Conservation (phyloP, 148 eudicot genomes). For the Vaccinium corymbosum region DNA sequence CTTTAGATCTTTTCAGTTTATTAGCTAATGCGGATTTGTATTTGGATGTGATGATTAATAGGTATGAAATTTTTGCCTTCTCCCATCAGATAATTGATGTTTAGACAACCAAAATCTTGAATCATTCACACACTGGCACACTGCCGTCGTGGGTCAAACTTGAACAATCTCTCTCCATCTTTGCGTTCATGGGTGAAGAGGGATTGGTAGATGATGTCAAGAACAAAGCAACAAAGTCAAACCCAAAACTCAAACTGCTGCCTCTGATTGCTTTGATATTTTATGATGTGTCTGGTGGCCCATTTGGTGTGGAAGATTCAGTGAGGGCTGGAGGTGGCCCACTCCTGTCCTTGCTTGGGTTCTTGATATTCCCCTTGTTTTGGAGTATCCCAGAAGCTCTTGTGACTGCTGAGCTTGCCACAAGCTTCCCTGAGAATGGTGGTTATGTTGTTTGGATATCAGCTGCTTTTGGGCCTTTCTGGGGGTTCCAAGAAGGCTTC, state of each 20-base stretch:
- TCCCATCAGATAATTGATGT: not conserved
- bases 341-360: conserved; percentile 59
- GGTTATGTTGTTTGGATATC: conserved; percentile 79
- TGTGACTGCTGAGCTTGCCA: conserved; percentile 70
- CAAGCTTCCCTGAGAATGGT: conserved; percentile 71
- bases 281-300: conserved; percentile 86
- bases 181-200: conserved; percentile 30
- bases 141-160: not conserved
- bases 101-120: not conserved
- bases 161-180: conserved; percentile 7
- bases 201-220: conserved; percentile 27
- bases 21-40: not conserved
- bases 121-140: not conserved
- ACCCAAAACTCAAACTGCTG: conserved; percentile 49
- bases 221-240: conserved; percentile 29
- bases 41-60: not conserved
- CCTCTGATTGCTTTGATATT: conserved; percentile 68
- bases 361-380: conserved; percentile 64
- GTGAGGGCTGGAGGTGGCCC: conserved; percentile 68
- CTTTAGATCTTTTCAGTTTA: not conserved
- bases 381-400: conserved; percentile 89
- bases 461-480: conserved; percentile 73
- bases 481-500: conserved; percentile 80
- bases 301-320: conserved; percentile 74
- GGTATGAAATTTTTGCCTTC: not conserved